A percentile compares a stretch with the other conserved stretches of the same genome.
Evolutionary conservation across 805 yeast genomes (phyloP).

Genomic region (Lipomyces anomalus): DNA sequence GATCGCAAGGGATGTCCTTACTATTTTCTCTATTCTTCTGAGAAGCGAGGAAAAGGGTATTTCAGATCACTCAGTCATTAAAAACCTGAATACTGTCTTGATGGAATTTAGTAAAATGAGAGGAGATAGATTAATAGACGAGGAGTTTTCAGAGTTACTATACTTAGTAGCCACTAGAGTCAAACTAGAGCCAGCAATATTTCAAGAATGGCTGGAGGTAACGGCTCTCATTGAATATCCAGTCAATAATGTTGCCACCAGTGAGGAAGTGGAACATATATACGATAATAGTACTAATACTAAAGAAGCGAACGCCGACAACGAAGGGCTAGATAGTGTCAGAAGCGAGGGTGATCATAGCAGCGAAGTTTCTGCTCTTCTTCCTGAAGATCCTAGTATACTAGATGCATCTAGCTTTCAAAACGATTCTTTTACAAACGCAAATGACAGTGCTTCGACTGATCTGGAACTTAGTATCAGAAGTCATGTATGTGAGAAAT

Average conservation of each 20-base stretch:
- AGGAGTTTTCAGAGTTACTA: conserved; percentile 20
- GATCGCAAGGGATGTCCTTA: too few relatives aligned
- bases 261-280: not conserved
- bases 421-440: too few relatives aligned
- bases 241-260: not conserved
- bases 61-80: too few relatives aligned
- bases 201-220: conserved; percentile 17
- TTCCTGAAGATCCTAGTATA: not conserved
- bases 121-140: conserved; percentile 13
- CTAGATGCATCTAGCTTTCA: not conserved
- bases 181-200: conserved; percentile 20
- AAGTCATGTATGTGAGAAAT: conserved; percentile 1
- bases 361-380: conserved; percentile 2
- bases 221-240: too few relatives aligned
- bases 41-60: too few relatives aligned
- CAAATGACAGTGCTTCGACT: too few relatives aligned
- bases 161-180: conserved; percentile 21
- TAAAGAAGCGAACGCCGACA: not conserved
- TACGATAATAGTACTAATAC: not conserved
- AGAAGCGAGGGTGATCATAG: too few relatives aligned
- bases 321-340: not conserved
- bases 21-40: too few relatives aligned
- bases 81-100: too few relatives aligned
- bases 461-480: not conserved
- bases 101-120: not conserved